Evolutionary conservation across 352 stramenopile species (phyloP).

Genomic region (Pilasporangium apinafurcum): DNA sequence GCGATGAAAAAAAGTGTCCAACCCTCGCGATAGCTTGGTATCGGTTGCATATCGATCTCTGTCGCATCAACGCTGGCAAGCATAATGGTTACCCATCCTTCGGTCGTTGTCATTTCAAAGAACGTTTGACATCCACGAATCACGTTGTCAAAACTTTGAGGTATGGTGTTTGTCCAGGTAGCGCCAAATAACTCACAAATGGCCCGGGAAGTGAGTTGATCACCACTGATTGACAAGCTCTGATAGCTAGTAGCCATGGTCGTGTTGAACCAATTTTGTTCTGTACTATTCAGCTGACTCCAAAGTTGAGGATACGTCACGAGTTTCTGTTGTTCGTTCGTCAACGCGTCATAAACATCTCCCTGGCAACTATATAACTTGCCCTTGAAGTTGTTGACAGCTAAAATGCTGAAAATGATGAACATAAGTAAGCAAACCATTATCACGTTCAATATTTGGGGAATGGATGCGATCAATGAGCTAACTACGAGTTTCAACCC

Average conservation of each 20-base stretch:
- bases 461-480: constrained; percentile 72
- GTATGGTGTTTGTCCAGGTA: constrained; percentile 36
- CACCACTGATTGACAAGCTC: constrained; percentile 3
- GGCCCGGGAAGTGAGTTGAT: constrained; percentile 26
- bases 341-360: constrained; percentile 28
- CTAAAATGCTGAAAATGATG: constrained; percentile 85
- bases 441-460: constrained; percentile 80
- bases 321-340: constrained; percentile 24
- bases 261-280: constrained; percentile 33
- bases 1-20: constrained; percentile 86
- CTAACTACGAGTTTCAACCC: constrained; percentile 70
- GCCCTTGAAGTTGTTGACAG: constrained; percentile 89
- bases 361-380: constrained; percentile 73
- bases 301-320: constrained; percentile 38
- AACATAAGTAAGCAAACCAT: constrained; percentile 80
- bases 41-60: constrained; percentile 89
- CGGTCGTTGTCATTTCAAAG: constrained; percentile 90
- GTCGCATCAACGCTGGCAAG: constrained; percentile 79
- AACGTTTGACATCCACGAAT: constrained; percentile 55
- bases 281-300: constrained; percentile 22
- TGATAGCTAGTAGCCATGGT: constrained; percentile 6
- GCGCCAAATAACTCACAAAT: constrained; percentile 37
- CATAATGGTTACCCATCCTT: constrained; percentile 89
- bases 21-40: constrained; percentile 58
- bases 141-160: constrained; percentile 83